Evolutionary conservation across 2,329 filamentous ascomycete genomes (phyloP).

Genomic region (Botryotinia narcissicola): DNA sequence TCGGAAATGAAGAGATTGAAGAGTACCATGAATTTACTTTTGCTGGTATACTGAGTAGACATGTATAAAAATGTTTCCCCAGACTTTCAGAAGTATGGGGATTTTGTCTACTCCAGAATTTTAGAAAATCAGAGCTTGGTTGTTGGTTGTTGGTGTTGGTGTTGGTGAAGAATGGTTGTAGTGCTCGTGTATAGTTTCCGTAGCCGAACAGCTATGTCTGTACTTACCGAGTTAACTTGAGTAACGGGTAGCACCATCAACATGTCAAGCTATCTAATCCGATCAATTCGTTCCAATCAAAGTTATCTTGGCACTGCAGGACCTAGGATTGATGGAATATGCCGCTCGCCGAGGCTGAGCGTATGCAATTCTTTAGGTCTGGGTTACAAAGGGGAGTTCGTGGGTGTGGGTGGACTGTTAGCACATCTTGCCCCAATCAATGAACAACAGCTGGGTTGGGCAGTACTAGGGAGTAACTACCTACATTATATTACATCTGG

Average conservation of each 20-base stretch:
- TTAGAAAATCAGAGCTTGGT: not conserved
- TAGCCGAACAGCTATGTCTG: not conserved
- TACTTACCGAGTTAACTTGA: not conserved
- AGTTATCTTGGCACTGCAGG: conserved; percentile 14
- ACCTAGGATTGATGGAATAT: conserved; percentile 8
- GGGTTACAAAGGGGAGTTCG: conserved; percentile 7
- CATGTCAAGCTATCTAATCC: conserved; percentile 11
- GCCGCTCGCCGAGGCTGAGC: conserved; percentile 18
- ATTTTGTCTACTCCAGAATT: not conserved
- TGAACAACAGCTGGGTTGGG: not conserved
- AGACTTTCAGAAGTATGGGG: not conserved
- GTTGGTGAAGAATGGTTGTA: not conserved
- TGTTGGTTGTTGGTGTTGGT: not conserved
- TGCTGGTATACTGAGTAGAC: not conserved
- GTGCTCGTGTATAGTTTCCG: not conserved
- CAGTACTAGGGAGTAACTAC: not conserved
- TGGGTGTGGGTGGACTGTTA: not conserved
- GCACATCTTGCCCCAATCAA: not conserved
- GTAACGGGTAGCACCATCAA: not conserved
- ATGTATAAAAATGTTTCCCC: not conserved
- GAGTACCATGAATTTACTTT: not conserved
- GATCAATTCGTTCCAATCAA: not conserved
- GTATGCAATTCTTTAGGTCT: not conserved
- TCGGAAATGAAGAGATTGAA: not conserved
- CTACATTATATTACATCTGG: not conserved